Evolutionary conservation across 1,284 basidiomycete genomes (phyloP), one percentile per base, ranked within the genome.

Genomic region (Ustilago hordei): DNA sequence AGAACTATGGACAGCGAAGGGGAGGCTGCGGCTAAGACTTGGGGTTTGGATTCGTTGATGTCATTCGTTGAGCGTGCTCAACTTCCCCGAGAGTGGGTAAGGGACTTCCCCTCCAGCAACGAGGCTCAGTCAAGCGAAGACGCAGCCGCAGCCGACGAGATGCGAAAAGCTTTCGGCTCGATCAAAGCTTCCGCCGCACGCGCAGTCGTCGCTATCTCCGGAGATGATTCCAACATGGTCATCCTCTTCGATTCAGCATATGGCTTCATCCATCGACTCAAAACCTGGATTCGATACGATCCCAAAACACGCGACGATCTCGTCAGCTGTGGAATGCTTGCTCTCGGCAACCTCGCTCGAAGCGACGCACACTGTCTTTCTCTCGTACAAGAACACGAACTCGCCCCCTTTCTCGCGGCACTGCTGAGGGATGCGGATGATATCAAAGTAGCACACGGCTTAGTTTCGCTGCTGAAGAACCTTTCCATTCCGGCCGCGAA

Each of bases 171-270:
- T 0, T 92, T 96, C 66, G 90, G 91, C 67, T 89, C 91, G 34
- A 93, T 92, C 86, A 98, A 96, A 87, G 92, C 91, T 0, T 92
- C 92, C 0, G 88, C 94, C 3, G 91, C 95, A 79, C 93, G 93
- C 79, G 90, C 91, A 1, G 89, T 97, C 17, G 93, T 98, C 13
- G 93, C 93, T 75, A 89, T 93, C 28, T 90, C 92, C 4, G 93
- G 93, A 34, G 93, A 95, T 81, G 91, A 93, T 78, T 91, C 89
- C 78, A 94, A 93, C 79, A 90, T 91, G 74, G 90, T 92, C 62
- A 89, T 91, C 8, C 87, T 95, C 13, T 93, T 86, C 64, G 62
- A 66, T 52, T 52, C 60, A 5, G 50, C 54, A 5, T 41, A 52
- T 12, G 58, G 54, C 84, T 91, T 95, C 78, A 90, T 95, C 50